These are phyloP conservation scores for Pichia norvegensis DNA, from an alignment of 1,139 yeast species.

Conservation along the genomic window DNA sequence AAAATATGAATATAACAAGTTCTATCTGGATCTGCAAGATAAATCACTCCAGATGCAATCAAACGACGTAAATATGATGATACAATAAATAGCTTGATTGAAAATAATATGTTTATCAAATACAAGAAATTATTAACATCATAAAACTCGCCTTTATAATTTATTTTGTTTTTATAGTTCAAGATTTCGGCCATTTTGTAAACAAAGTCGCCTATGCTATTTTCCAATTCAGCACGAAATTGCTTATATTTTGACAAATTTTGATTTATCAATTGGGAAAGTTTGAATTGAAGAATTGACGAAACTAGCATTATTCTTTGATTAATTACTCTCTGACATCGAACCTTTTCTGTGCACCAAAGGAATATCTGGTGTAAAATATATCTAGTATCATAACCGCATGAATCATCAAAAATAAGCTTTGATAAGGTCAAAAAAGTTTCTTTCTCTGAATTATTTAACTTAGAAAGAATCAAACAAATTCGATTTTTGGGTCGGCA, in stretches of 20 bases:
- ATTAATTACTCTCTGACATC: conserved; percentile 22
- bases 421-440: conserved; percentile 14
- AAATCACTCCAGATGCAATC: conserved; percentile 78
- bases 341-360: conserved; percentile 43
- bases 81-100: conserved; percentile 44
- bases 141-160: conserved; percentile 18
- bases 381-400: conserved; percentile 32
- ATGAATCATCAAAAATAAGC: conserved; percentile 23
- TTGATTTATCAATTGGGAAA: conserved; percentile 21
- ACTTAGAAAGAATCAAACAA: conserved; percentile 16
- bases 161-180: conserved; percentile 10
- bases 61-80: conserved; percentile 68
- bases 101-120: conserved; percentile 49
- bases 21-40: conserved; percentile 33
- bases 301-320: conserved; percentile 24
- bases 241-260: conserved; percentile 26
- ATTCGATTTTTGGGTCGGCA: conserved; percentile 10
- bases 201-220: conserved; percentile 32
- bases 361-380: conserved; percentile 35
- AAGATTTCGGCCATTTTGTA: conserved; percentile 28
- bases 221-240: conserved; percentile 40
- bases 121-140: conserved; percentile 37
- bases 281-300: conserved; percentile 23
- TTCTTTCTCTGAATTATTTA: conserved; percentile 19
- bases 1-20: conserved; percentile 40